Percentiles rank a stretch among this genome's conserved stretches.
Conservation (phyloP, 805 yeast genomes). For the Vanderwaltozyma tropicalis region DNA sequence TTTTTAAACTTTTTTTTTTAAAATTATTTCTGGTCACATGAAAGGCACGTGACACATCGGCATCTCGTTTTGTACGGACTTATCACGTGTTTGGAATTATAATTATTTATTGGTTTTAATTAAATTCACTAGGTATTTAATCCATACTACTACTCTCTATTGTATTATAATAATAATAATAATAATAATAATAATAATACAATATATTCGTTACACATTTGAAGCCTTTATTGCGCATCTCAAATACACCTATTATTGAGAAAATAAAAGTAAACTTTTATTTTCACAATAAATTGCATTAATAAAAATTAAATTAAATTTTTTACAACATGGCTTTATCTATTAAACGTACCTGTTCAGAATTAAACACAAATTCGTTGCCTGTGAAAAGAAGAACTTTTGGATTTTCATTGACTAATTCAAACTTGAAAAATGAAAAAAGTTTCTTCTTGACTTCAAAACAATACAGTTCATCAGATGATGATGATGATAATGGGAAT, state of each 20-base stretch:
- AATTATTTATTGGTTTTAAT: background rate
- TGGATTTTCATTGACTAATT: background rate
- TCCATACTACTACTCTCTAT: background rate
- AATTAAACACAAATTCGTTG: background rate
- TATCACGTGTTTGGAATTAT: background rate
- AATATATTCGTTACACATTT: too few relatives aligned
- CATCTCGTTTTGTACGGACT: background rate
- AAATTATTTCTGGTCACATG: background rate
- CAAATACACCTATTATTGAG: conserved; percentile 7
- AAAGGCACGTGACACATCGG: background rate
- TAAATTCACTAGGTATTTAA: background rate
- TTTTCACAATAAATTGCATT: background rate
- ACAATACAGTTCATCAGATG: background rate
- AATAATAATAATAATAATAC: too few relatives aligned
- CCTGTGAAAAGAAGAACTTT: conserved; percentile 1
- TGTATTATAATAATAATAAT: too few relatives aligned
- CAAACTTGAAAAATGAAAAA: too few relatives aligned
- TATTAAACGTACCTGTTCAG: conserved; percentile 2
- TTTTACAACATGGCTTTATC: conserved; percentile 1
- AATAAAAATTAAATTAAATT: background rate
- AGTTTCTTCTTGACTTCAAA: too few relatives aligned
- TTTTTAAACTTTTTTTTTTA: background rate
- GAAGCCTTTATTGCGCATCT: conserved; percentile 26
- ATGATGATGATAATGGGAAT: background rate
- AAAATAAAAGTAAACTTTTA: background rate